Percentiles rank a stretch among this genome's conserved stretches.
Evolutionary conservation across 2,329 filamentous ascomycete genomes (phyloP).

Genomic region (Botrytis tulipae): DNA sequence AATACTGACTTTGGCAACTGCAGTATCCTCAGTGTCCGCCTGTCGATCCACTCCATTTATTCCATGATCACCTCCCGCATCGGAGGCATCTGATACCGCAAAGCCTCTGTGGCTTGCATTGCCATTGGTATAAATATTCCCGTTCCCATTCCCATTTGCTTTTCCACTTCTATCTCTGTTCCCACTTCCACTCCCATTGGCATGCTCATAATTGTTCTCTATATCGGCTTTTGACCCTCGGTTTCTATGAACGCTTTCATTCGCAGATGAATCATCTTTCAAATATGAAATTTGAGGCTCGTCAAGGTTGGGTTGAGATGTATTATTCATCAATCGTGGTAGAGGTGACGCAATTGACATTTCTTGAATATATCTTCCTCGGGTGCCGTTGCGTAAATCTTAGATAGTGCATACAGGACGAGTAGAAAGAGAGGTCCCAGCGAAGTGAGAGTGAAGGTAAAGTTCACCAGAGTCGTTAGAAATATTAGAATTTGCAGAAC

Average conservation of each 20-base stretch:
- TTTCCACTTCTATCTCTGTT: conserved; percentile 9
- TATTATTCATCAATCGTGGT: conserved; percentile 31
- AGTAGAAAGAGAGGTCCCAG: conserved; percentile 49
- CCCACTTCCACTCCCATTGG: conserved; percentile 20
- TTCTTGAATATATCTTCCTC: conserved; percentile 46
- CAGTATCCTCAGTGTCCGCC: conserved; percentile 22
- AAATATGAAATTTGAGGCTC: conserved; percentile 18
- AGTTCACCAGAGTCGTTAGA: conserved; percentile 53
- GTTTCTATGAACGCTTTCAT: conserved; percentile 1
- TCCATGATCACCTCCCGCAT: background rate
- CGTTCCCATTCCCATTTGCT: conserved; percentile 20
- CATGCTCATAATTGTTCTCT: conserved; percentile 18
- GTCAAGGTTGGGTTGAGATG: conserved; percentile 42
- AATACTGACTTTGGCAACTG: conserved; percentile 42
- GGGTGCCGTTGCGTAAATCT: conserved; percentile 48
- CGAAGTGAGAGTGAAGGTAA: conserved; percentile 50
- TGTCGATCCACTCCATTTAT: conserved; percentile 6
- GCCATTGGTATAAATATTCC: conserved; percentile 21
- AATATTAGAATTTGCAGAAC: conserved; percentile 53
- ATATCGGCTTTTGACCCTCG: background rate
- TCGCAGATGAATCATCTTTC: background rate
- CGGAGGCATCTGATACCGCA: background rate
- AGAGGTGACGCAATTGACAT: conserved; percentile 36
- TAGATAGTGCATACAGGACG: conserved; percentile 49
- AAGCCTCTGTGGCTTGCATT: background rate